Percentiles rank a stretch among this genome's conserved stretches.
Conservation (phyloP, 202 grass and related monocot species). For the Brachypodium distachyon region DNA sequence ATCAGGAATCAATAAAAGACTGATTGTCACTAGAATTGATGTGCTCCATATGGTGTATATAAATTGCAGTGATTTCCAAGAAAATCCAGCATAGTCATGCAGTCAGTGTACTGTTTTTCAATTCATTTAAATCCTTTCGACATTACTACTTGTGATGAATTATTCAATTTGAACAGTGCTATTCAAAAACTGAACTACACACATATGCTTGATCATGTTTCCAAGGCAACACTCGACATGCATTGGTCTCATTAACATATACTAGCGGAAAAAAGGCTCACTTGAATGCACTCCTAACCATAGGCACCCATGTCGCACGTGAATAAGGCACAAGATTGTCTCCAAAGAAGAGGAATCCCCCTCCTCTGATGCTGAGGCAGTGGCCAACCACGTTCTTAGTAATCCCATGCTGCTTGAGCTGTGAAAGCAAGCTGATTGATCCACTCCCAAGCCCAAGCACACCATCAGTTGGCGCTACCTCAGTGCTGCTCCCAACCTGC, state of each 20-base stretch:
- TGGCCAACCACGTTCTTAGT: conserved; percentile 89
- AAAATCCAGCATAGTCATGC: neutral
- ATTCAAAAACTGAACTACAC: neutral
- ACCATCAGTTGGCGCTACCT: conserved; percentile 57
- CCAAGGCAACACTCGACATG: neutral
- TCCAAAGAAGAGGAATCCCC: conserved; percentile 90
- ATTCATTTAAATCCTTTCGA: neutral
- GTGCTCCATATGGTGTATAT: neutral
- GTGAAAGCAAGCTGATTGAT: conserved; percentile 68
- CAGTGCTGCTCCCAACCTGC: conserved; percentile 24
- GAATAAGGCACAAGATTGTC: conserved; percentile 73
- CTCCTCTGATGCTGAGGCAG: conserved; percentile 70
- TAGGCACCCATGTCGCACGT: conserved; percentile 61
- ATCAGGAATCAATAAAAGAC: neutral
- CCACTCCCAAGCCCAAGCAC: conserved; percentile 78
- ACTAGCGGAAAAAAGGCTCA: conserved; percentile 14
- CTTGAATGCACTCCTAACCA: conserved; percentile 42
- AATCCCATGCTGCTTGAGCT: conserved; percentile 66
- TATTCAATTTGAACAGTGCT: neutral
- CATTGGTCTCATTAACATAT: neutral
- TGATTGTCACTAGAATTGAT: neutral
- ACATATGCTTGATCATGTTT: neutral
- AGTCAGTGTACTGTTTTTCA: neutral
- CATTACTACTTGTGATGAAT: neutral
- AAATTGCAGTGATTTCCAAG: neutral